phyloP scores from a whole-genome alignment of 306 rosid genomes.

The Pyrus betulifolia region DNA sequence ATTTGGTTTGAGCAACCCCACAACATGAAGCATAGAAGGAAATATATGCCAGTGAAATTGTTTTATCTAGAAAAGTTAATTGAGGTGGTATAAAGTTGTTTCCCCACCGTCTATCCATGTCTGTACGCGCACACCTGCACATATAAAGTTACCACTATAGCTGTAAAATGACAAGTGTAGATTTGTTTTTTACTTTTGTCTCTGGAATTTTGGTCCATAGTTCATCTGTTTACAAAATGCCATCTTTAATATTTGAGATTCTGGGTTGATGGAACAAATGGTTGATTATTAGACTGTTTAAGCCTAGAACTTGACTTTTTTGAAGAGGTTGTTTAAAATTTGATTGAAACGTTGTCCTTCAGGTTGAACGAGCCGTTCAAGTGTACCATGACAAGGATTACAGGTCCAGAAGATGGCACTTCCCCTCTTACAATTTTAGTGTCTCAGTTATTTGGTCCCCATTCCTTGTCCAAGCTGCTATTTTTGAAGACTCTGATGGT shows the following conservation, averaged over 20 bases:
- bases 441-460: constrained; percentile 80
- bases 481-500: constrained; percentile 82
- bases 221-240: not conserved
- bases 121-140: not conserved
- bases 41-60: not conserved
- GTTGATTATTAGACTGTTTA: not conserved
- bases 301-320: not conserved
- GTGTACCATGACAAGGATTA: constrained; percentile 81
- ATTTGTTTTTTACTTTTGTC: not conserved
- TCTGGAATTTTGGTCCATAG: not conserved
- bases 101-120: not conserved
- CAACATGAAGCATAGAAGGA: not conserved
- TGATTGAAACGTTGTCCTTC: constrained; percentile 24
- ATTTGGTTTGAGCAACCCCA: not conserved
- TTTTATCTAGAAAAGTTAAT: not conserved
- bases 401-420: constrained; percentile 69
- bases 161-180: not conserved
- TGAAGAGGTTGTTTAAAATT: not conserved
- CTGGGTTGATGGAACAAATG: not conserved
- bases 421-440: constrained; percentile 59
- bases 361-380: constrained; percentile 67
- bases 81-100: not conserved
- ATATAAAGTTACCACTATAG: not conserved
- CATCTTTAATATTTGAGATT: not conserved
- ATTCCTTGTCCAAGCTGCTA: constrained; percentile 74